A percentile compares a stretch with the other conserved stretches of the same genome.
Conservation (phyloP, 495 filamentous ascomycete genomes). For the Delitschia confertaspora region DNA sequence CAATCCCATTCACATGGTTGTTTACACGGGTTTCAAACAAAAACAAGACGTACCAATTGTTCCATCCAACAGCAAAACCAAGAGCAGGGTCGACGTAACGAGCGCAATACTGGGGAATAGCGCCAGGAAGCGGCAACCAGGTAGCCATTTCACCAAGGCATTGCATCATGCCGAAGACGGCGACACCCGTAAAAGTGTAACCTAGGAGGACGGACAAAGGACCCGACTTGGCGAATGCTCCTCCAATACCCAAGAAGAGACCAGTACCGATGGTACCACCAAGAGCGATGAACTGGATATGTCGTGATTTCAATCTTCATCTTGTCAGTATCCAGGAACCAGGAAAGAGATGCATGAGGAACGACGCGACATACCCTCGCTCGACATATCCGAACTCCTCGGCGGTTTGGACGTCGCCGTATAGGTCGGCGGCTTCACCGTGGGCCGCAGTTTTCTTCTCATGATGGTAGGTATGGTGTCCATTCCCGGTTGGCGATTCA, state of each 20-base stretch:
- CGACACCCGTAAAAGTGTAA: slow-evolving; percentile 58
- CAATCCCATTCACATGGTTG: background rate
- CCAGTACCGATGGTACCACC: slow-evolving; percentile 71
- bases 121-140: slow-evolving; percentile 64
- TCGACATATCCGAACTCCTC: slow-evolving; percentile 39
- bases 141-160: slow-evolving; percentile 60
- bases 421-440: slow-evolving; percentile 38
- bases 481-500: background rate
- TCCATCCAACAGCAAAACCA: slow-evolving; percentile 77
- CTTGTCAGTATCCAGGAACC: slow-evolving; percentile 5
- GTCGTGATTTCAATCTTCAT: slow-evolving; percentile 40
- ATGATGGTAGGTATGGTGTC: slow-evolving; percentile 17
- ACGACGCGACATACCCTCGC: slow-evolving; percentile 32
- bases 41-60: slow-evolving; percentile 35
- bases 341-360: background rate
- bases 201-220: slow-evolving; percentile 60
- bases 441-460: slow-evolving; percentile 24
- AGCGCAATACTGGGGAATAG: slow-evolving; percentile 65
- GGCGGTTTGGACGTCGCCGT: slow-evolving; percentile 35
- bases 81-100: slow-evolving; percentile 64
- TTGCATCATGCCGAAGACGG: slow-evolving; percentile 54
- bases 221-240: slow-evolving; percentile 51
- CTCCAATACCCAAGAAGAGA: slow-evolving; percentile 63
- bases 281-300: slow-evolving; percentile 54
- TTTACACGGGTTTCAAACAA: background rate